Conservation (phyloP, 371 early-diverging fungal species). For the Sporodiniella umbellata region DNA sequence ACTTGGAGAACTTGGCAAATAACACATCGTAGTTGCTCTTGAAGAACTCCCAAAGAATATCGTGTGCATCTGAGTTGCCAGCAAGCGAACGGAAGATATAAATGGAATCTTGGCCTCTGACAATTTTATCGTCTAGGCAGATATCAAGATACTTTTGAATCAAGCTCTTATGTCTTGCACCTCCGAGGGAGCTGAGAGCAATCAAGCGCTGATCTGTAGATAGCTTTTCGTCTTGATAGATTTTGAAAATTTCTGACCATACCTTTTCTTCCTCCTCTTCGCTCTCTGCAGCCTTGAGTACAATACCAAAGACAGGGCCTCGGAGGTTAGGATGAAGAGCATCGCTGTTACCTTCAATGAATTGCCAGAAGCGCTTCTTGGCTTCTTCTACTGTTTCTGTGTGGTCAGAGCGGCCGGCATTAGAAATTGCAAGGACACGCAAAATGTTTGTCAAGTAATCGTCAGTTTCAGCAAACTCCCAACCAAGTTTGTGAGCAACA, state of each 20-base stretch:
- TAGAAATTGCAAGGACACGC: slow-evolving; percentile 43
- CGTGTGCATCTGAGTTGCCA: slow-evolving; percentile 60
- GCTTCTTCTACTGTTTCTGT: slow-evolving; percentile 33
- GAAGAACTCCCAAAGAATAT: slow-evolving; percentile 78
- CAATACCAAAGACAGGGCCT: slow-evolving; percentile 73
- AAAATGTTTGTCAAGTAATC: slow-evolving; percentile 49
- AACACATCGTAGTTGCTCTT: slow-evolving; percentile 68
- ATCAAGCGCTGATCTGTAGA: slow-evolving; percentile 75
- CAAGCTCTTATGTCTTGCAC: slow-evolving; percentile 54
- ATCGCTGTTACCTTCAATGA: slow-evolving; percentile 34
- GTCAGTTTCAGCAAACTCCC: slow-evolving; percentile 48
- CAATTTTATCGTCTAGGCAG: slow-evolving; percentile 63
- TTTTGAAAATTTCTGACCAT: slow-evolving; percentile 71
- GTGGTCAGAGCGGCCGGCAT: slow-evolving; percentile 42
- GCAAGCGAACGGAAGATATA: slow-evolving; percentile 56
- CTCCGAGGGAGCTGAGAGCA: slow-evolving; percentile 76
- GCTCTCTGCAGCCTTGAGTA: slow-evolving; percentile 63
- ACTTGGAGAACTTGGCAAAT: slow-evolving; percentile 64
- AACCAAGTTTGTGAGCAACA: slow-evolving; percentile 57
- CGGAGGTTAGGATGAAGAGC: slow-evolving; percentile 85
- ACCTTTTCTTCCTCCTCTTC: slow-evolving; percentile 53
- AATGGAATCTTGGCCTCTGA: slow-evolving; percentile 83
- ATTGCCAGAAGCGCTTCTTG: slow-evolving; percentile 44
- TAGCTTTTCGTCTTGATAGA: slow-evolving; percentile 65
- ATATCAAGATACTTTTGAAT: slow-evolving; percentile 62